Base-by-base conservation (phyloP, 164 flowering plant species). In the Houttuynia cordata region DNA sequence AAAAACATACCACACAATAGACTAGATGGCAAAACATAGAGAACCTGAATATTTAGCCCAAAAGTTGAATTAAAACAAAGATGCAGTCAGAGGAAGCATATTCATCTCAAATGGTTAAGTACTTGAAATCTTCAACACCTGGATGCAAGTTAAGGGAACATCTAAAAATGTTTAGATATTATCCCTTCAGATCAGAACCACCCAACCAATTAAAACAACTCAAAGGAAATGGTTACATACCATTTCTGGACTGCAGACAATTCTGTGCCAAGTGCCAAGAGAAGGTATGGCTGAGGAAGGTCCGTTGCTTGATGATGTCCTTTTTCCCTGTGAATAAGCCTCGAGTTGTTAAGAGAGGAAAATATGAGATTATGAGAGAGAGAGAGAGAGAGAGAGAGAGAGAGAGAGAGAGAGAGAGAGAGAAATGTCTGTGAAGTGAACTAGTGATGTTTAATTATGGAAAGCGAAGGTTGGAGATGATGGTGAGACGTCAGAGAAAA, bases 401-500 rank as follows among this genome's bases (percentile, higher is more conserved):
- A 62, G 57, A 39, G 52, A 13, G 60, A 42, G 59, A 55, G 60
- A 62, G 55, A 51, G 55, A 58, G 59, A 62, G 60, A 59, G 60
- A 62, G 57, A 39, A 42, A n/a, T n/a, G n/a, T n/a, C n/a, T 60
- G 37, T 45, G 55, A 30, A 23, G 66, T 60, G 57, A 54, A 65
- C 61, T 59, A 61, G 65, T 67, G 74, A 70, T 73, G 74, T 62
- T 68, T 76, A 71, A 73, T 71, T 68, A 68, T 71, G 74, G 69
- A 76, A 76, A 76, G 71, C 71, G 61, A 57, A 69, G 71, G 59
- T 62, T 68, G 65, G 63, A 53, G 73, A 60, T 68, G 65, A 64
- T 57, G 74, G 74, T 64, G 79, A 72, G 72, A 67, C 64, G 72
- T 76, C 73, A 71, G 78, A 54, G 41, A 63, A 67, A 76, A 73